phyloP scores from a whole-genome alignment of 352 stramenopile species.

The Pythium dissotocum region DNA sequence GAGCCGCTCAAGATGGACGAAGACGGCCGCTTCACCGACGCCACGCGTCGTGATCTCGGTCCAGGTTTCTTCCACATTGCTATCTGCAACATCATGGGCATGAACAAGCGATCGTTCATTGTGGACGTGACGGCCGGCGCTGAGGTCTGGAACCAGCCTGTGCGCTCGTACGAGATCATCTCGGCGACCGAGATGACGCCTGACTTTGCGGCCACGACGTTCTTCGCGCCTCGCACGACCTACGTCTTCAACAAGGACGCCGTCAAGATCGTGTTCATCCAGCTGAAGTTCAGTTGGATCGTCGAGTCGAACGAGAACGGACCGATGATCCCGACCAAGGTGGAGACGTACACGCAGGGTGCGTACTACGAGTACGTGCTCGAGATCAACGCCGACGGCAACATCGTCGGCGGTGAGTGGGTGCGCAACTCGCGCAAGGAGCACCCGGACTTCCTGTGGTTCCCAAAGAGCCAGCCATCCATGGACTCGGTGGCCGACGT shows the following conservation, averaged over 20 bases:
- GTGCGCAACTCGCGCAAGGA: conserved; percentile 50
- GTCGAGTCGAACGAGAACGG: conserved; percentile 59
- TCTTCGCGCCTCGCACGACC: conserved; percentile 12
- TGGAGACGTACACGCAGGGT: conserved; percentile 52
- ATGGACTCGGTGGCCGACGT: conserved; percentile 11
- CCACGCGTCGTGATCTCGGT: conserved; percentile 24
- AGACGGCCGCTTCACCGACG: conserved; percentile 23
- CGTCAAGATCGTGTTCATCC: conserved; percentile 53
- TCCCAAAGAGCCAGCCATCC: conserved; percentile 31
- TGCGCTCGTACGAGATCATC: conserved; percentile 25
- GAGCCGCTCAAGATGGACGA: conserved; percentile 17
- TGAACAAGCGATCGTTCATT: conserved; percentile 22
- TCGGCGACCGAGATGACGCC: conserved; percentile 13
- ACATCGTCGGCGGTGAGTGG: conserved; percentile 72
- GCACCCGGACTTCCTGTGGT: conserved; percentile 71
- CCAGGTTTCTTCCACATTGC: conserved; percentile 30
- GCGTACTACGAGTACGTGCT: conserved; percentile 72
- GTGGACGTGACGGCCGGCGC: conserved; percentile 18
- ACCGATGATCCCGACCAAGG: conserved; percentile 42
- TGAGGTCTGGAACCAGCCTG: conserved; percentile 29
- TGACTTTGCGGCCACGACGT: conserved; percentile 3
- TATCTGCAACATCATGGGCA: conserved; percentile 28
- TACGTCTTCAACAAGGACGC: conserved; percentile 70
- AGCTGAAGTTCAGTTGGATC: conserved; percentile 61
- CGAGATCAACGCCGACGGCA: conserved; percentile 55